Percentiles rank a stretch among this genome's conserved stretches.
Conservation (phyloP, 2,329 filamentous ascomycete species). For the Pyrenochaeta sp. region DNA sequence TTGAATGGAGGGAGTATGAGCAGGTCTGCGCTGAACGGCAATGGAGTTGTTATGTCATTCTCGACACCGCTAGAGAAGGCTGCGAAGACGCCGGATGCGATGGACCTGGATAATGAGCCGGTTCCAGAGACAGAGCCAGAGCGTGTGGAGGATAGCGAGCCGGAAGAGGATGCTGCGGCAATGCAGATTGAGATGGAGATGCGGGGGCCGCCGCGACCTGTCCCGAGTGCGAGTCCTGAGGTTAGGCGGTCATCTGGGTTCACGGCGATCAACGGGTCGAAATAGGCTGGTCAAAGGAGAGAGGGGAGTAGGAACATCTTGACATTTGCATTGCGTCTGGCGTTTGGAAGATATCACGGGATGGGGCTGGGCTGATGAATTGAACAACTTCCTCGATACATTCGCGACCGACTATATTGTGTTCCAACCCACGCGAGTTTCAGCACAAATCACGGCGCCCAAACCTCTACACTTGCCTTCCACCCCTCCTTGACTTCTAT, state of each 20-base stretch:
- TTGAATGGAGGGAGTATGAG: not conserved
- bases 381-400: not conserved
- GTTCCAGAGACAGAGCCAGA: constrained; percentile 17
- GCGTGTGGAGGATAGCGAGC: constrained; percentile 30
- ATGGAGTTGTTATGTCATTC: not conserved
- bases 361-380: not conserved
- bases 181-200: constrained; percentile 54
- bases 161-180: constrained; percentile 42
- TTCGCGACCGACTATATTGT: not conserved
- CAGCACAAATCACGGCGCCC: constrained; percentile 23
- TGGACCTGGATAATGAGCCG: constrained; percentile 16
- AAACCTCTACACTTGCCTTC: constrained; percentile 35
- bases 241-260: constrained; percentile 37
- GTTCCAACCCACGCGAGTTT: not conserved
- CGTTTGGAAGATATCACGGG: constrained; percentile 12
- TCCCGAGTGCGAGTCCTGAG: constrained; percentile 15
- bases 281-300: constrained; percentile 5
- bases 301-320: not conserved
- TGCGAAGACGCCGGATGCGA: constrained; percentile 4
- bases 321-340: constrained; percentile 15
- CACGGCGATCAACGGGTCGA: constrained; percentile 45
- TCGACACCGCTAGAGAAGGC: not conserved
- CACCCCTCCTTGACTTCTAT: constrained; percentile 35
- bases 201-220: constrained; percentile 35
- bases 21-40: constrained; percentile 1